phyloP scores from a whole-genome alignment of 495 filamentous ascomycete genomes.

The Aspergillus nanangensis region DNA sequence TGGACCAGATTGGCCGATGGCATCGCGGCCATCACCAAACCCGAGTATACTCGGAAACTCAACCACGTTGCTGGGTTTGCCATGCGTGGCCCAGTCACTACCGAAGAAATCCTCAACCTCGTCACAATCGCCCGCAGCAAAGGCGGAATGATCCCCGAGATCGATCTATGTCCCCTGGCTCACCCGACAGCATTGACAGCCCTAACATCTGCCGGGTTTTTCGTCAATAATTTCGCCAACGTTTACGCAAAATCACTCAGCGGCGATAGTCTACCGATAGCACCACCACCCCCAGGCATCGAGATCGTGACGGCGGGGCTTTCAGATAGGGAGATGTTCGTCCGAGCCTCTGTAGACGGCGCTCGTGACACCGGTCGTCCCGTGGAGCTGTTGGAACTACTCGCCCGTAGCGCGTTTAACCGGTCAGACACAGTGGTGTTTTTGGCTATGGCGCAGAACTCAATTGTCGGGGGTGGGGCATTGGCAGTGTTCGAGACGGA shows the following conservation, averaged over 20 bases:
- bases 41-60: neutral
- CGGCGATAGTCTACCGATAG: conserved; percentile 1
- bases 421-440: conserved; percentile 15
- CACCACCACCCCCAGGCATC: neutral
- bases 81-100: neutral
- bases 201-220: conserved; percentile 9
- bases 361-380: conserved; percentile 10
- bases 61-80: neutral
- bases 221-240: conserved; percentile 9
- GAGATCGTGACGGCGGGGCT: neutral
- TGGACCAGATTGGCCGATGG: neutral
- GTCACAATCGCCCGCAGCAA: too few relatives aligned
- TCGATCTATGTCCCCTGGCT: conserved; percentile 17
- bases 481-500: conserved; percentile 15
- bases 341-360: conserved; percentile 11
- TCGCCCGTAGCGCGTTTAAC: conserved; percentile 11
- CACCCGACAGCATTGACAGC: conserved; percentile 8
- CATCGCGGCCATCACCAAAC: neutral
- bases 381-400: conserved; percentile 4
- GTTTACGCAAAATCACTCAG: conserved; percentile 11
- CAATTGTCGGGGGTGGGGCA: conserved; percentile 16
- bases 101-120: too few relatives aligned
- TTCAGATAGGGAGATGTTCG: conserved; percentile 1
- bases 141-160: too few relatives aligned
- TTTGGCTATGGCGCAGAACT: conserved; percentile 10